Conservation (phyloP, 2,329 filamentous ascomycete species). For the Pseudogymnoascus sp. region DNA sequence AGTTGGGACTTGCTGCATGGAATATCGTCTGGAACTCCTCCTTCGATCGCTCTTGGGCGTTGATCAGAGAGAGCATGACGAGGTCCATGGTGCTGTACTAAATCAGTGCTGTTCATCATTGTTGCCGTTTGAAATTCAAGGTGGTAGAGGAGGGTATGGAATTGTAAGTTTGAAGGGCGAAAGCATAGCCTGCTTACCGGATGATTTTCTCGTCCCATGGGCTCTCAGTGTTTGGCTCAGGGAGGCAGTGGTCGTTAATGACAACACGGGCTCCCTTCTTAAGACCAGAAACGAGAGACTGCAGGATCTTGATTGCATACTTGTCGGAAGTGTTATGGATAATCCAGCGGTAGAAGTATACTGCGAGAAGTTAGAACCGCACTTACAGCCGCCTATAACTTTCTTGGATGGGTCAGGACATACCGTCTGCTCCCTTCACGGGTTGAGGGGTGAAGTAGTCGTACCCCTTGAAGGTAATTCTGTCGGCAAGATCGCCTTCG, state of each 20-base stretch:
- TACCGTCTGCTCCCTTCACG: conserved; percentile 38
- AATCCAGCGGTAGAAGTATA: conserved; percentile 39
- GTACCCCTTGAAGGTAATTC: conserved; percentile 28
- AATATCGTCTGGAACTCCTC: conserved; percentile 40
- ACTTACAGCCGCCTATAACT: background rate
- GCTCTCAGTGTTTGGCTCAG: conserved; percentile 31
- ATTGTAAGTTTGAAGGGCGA: background rate
- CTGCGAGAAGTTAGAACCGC: background rate
- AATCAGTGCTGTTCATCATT: background rate
- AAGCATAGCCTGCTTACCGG: background rate
- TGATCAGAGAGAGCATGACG: conserved; percentile 43
- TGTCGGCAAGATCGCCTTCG: conserved; percentile 26
- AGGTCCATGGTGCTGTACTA: conserved; percentile 37
- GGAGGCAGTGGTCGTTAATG: conserved; percentile 39
- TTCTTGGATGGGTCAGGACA: conserved; percentile 9
- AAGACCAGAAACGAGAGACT: conserved; percentile 43
- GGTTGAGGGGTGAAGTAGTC: conserved; percentile 39
- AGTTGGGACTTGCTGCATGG: conserved; percentile 32
- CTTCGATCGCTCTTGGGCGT: conserved; percentile 42
- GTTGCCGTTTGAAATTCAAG: background rate
- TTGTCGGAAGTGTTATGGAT: conserved; percentile 40
- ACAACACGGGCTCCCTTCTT: conserved; percentile 40
- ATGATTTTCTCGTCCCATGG: conserved; percentile 40
- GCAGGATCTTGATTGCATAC: conserved; percentile 33
- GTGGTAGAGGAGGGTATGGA: background rate